phyloP scores from a whole-genome alignment of 495 filamentous ascomycete genomes.

The Talaromyces adpressus region DNA sequence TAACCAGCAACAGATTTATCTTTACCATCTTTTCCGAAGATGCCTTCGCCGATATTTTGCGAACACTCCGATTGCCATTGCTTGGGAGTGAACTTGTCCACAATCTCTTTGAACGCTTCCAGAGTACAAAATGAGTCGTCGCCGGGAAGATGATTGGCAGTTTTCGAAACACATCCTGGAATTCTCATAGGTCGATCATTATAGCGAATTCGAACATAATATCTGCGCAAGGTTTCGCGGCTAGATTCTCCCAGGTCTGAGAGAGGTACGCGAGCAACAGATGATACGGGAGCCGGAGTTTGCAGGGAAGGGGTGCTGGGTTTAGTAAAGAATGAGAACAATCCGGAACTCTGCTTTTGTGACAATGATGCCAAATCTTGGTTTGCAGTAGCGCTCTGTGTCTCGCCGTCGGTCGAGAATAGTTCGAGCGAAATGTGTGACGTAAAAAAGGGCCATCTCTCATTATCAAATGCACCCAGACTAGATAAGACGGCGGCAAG shows the following conservation, averaged over 20 bases:
- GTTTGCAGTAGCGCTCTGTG: conserved; percentile 6
- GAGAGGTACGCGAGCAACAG: conserved; percentile 27
- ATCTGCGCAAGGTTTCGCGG: conserved; percentile 45
- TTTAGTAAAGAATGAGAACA: conserved; percentile 27
- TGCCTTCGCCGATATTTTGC: conserved; percentile 49
- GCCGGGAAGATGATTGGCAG: conserved; percentile 79
- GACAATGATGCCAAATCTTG: conserved; percentile 19
- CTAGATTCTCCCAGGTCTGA: conserved; percentile 22
- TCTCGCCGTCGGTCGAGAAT: conserved; percentile 47
- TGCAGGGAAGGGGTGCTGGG: background rate
- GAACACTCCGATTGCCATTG: conserved; percentile 73
- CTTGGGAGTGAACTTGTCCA: conserved; percentile 79
- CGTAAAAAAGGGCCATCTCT: conserved; percentile 85
- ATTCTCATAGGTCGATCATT: conserved; percentile 77
- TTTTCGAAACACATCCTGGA: conserved; percentile 64
- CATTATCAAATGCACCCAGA: conserved; percentile 66
- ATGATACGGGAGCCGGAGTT: conserved; percentile 8
- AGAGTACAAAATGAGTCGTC: conserved; percentile 91
- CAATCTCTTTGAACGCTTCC: conserved; percentile 82
- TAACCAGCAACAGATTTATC: conserved; percentile 30
- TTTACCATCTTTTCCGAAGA: conserved; percentile 29
- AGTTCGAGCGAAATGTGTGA: conserved; percentile 88
- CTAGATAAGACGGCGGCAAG: conserved; percentile 72
- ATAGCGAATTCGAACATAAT: conserved; percentile 93
- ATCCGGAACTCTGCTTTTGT: conserved; percentile 17